Evolutionary conservation across 2,329 filamentous ascomycete species (phyloP).

Genomic region (Colletotrichum agaves): DNA sequence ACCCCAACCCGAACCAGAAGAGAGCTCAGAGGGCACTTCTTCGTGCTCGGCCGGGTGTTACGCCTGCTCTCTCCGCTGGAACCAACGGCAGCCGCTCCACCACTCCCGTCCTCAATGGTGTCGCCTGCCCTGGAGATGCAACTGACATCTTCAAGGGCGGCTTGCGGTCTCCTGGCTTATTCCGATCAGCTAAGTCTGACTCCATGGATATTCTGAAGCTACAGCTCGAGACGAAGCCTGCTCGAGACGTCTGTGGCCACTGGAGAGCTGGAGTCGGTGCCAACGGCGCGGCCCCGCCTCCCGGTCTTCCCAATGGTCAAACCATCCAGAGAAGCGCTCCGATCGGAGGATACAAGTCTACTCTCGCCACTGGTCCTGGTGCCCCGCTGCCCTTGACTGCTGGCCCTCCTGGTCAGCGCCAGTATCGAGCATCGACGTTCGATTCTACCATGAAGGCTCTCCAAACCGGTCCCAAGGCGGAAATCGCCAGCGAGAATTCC

Average conservation of each 20-base stretch:
- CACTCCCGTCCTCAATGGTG: slow-evolving; percentile 14
- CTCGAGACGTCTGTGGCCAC: slow-evolving; percentile 15
- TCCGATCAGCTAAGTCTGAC: slow-evolving; percentile 14
- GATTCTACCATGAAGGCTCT: slow-evolving; percentile 51
- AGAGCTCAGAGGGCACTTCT: slow-evolving; percentile 59
- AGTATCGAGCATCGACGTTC: slow-evolving; percentile 57
- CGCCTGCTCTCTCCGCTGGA: slow-evolving; percentile 34
- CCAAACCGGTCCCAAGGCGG: slow-evolving; percentile 43
- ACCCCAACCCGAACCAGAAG: slow-evolving; percentile 65
- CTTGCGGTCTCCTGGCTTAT: slow-evolving; percentile 17
- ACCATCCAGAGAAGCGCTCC: slow-evolving; percentile 22
- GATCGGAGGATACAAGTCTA: slow-evolving; percentile 36
- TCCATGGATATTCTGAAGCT: slow-evolving; percentile 3
- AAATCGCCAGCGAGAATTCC: slow-evolving; percentile 40
- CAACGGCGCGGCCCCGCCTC: slow-evolving; percentile 30
- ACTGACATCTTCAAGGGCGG: not conserved
- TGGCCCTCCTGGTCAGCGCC: slow-evolving; percentile 64
- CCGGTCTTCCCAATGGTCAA: not conserved
- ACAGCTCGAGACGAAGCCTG: not conserved
- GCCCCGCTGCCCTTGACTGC: slow-evolving; percentile 64
- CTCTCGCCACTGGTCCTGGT: slow-evolving; percentile 50
- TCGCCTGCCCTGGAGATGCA: not conserved
- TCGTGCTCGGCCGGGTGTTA: slow-evolving; percentile 41
- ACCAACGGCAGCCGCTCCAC: slow-evolving; percentile 35
- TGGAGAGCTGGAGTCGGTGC: slow-evolving; percentile 3